phyloP scores from a whole-genome alignment of 805 yeast species.

The Candida rishiriensis region DNA sequence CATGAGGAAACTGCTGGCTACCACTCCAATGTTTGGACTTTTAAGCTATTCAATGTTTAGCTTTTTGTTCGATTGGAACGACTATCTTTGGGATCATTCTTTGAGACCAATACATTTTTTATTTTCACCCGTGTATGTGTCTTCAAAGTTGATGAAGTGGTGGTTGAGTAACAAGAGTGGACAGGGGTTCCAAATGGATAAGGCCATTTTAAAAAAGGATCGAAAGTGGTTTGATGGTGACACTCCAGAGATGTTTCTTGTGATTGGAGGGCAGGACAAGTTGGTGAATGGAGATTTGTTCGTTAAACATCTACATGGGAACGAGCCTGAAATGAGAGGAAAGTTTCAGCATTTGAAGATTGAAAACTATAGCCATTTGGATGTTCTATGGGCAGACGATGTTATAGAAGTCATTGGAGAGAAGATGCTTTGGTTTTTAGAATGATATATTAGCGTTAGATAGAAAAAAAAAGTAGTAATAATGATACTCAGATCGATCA shows the following conservation, averaged over 20 bases:
- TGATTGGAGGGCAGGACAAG: slow-evolving; percentile 69
- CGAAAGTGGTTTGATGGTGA: slow-evolving; percentile 48
- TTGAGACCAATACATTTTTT: slow-evolving; percentile 72
- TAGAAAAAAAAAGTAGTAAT: neutral
- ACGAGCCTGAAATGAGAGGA: slow-evolving; percentile 45
- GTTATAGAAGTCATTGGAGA: slow-evolving; percentile 61
- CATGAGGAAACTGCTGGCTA: slow-evolving; percentile 47
- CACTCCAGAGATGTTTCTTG: slow-evolving; percentile 59
- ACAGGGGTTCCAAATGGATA: slow-evolving; percentile 37
- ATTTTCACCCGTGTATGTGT: slow-evolving; percentile 81
- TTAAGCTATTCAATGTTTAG: slow-evolving; percentile 80
- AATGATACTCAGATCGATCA: neutral
- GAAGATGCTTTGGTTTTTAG: slow-evolving; percentile 34
- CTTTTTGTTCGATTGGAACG: slow-evolving; percentile 85
- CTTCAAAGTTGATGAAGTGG: slow-evolving; percentile 84
- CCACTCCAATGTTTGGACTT: slow-evolving; percentile 51
- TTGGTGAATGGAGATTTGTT: slow-evolving; percentile 74
- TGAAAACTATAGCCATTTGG: slow-evolving; percentile 75
- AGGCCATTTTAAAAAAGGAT: slow-evolving; percentile 49
- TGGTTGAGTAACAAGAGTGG: slow-evolving; percentile 62
- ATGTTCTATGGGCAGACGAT: slow-evolving; percentile 89
- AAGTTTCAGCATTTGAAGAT: slow-evolving; percentile 40
- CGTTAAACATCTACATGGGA: slow-evolving; percentile 54
- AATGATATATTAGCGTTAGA: slow-evolving; percentile 1
- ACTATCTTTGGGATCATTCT: slow-evolving; percentile 64